A percentile compares a stretch with the other conserved stretches of the same genome.
These are phyloP conservation scores for Zymoseptoria passerinii DNA, from an alignment of 2,329 filamentous ascomycete species.

Conservation along the genomic window DNA sequence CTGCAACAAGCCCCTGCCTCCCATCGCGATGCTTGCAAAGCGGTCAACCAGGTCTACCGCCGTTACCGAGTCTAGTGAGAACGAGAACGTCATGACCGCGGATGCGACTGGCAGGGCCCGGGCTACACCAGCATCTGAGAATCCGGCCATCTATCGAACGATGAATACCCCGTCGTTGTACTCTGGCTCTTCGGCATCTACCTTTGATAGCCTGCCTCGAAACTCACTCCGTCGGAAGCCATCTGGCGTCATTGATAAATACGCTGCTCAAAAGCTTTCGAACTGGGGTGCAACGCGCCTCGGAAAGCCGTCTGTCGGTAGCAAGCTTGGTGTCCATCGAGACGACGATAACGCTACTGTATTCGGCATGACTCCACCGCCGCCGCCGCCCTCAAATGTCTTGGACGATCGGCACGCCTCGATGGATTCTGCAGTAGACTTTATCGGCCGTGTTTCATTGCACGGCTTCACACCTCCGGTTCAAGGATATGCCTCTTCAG, in stretches of 20 bases:
- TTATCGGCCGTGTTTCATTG: slow-evolving; percentile 5
- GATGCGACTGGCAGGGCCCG: background rate
- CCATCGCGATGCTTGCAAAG: background rate
- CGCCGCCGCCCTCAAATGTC: slow-evolving; percentile 3
- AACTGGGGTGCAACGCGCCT: slow-evolving; percentile 10
- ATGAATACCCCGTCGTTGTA: slow-evolving; percentile 34
- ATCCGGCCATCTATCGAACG: background rate
- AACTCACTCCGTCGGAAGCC: slow-evolving; percentile 39
- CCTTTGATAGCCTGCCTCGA: slow-evolving; percentile 38
- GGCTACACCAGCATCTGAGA: background rate
- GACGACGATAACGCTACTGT: slow-evolving; percentile 12
- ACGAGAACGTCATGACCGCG: background rate
- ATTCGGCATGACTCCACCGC: slow-evolving; percentile 20
- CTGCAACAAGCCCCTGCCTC: background rate
- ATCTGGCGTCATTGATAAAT: slow-evolving; percentile 34
- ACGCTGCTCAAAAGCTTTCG: slow-evolving; percentile 22
- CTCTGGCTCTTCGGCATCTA: slow-evolving; percentile 41
- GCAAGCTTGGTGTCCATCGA: background rate
- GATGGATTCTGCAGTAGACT: background rate
- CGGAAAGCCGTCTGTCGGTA: background rate
- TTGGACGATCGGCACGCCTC: background rate
- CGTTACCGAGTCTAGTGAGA: background rate
- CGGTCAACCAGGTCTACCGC: background rate
- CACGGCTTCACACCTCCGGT: slow-evolving; percentile 18
- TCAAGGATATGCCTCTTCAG: slow-evolving; percentile 50